These are phyloP conservation scores for Chlamydomonas incerta DNA, from an alignment of 139 green algal species.

Conservation along the genomic window DNA sequence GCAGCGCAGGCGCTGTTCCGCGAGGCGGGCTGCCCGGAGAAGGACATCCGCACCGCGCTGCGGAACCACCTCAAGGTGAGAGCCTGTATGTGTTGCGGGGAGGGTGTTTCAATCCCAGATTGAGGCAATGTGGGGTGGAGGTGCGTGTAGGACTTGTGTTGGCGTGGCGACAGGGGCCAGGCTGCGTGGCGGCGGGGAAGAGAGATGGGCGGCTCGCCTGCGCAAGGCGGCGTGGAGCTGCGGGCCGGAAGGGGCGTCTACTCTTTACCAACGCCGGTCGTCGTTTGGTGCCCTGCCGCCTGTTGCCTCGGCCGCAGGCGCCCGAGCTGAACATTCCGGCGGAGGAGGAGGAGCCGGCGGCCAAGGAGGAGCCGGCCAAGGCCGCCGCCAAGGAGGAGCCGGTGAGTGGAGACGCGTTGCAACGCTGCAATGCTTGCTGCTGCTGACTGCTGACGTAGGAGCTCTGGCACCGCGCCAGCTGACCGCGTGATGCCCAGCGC, in stretches of 20 bases:
- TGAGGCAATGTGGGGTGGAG: conserved; percentile 56
- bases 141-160: conserved; percentile 59
- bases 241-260: too few relatives aligned
- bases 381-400: neutral
- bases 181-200: too few relatives aligned
- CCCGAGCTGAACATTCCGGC: conserved; percentile 32
- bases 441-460: too few relatives aligned
- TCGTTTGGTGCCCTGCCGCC: too few relatives aligned
- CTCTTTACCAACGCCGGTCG: too few relatives aligned
- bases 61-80: conserved; percentile 69
- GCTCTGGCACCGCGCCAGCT: too few relatives aligned
- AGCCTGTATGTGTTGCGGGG: neutral
- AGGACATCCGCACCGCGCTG: conserved; percentile 79
- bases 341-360: neutral
- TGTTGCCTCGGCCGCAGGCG: conserved; percentile 2
- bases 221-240: too few relatives aligned
- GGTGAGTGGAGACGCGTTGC: neutral
- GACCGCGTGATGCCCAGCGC: too few relatives aligned
- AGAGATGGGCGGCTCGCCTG: neutral
- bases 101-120: neutral
- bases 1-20: conserved; percentile 76
- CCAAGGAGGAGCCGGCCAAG: neutral
- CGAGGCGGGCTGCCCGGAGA: conserved; percentile 67
- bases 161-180: too few relatives aligned
- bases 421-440: too few relatives aligned